Base-by-base conservation (phyloP, 257 asterid species). In the Solanum appendiculatum region DNA sequence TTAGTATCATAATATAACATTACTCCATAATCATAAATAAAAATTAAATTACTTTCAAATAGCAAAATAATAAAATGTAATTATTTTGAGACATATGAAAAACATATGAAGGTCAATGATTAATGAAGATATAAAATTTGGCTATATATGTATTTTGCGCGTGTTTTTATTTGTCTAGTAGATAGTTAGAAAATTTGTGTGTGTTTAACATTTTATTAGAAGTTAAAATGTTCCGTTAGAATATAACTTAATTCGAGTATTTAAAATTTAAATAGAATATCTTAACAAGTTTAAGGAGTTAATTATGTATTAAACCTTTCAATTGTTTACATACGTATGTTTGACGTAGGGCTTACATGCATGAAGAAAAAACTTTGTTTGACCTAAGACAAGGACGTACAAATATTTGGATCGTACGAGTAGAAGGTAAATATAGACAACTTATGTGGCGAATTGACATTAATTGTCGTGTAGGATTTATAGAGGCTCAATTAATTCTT, bases 271-370 rank as follows among this genome's bases (percentile, higher is more conserved):
- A 40, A 40, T 40, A 40, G 9, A 40, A 40, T 40, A 40, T 40
- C 44, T 3, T 40, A 40, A 40, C 44, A 40, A 40, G 44, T 7
- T 60, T 60, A 60, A 60, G 1, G 2, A n/a, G 7, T 60, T 60
- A 7, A n/a, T 60, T 10, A 60, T 60, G 16, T n/a, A 60, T 60
- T 60, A 60, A 60, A 12, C 20, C 72, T 27, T 25, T 25, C 2
- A 16, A 80, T 46, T 16, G n/a, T 80, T 46, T 6, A 29, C 42
- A 80, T 18, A 91, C 89, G 90, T 89, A 44, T 27, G 80, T 37
- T 81, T 92, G 92, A 89, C 89, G 84, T 81, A 31, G 1, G 74
- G 63, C 42, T 90, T 90, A 90, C 94, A 87, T 74, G 69, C 93
- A 87, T 74, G 37, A 88, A 82, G 29, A 51, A 85, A 85, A 46